Evolutionary conservation across 2,329 filamentous ascomycete genomes (phyloP).

Genomic region (Colletotrichum neosansevieriae): DNA sequence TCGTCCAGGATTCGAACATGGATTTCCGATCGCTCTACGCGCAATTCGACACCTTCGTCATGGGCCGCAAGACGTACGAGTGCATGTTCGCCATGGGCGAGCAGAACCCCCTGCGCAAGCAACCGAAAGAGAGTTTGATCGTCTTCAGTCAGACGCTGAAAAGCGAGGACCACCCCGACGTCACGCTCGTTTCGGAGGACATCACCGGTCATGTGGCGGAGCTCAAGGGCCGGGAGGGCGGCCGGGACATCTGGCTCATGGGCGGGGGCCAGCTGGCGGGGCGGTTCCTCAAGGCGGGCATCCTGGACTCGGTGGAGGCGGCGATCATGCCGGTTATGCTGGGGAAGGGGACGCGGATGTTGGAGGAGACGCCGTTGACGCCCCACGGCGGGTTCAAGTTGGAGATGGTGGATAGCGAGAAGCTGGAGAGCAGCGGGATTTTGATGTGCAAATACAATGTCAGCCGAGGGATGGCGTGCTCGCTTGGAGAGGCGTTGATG

Average conservation of each 20-base stretch:
- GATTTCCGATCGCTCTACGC: constrained; percentile 49
- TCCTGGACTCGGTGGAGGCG: constrained; percentile 49
- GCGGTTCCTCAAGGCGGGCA: constrained; percentile 45
- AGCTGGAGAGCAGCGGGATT: constrained; percentile 41
- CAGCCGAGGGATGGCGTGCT: constrained; percentile 22
- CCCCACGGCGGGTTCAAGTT: constrained; percentile 27
- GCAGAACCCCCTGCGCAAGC: constrained; percentile 43
- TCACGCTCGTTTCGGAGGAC: constrained; percentile 45
- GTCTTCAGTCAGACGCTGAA: constrained; percentile 46
- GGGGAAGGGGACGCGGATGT: constrained; percentile 45
- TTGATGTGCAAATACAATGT: constrained; percentile 42
- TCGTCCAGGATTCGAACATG: constrained; percentile 48
- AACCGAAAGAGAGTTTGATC: constrained; percentile 43
- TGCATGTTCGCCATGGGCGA: constrained; percentile 41
- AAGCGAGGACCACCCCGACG: constrained; percentile 39
- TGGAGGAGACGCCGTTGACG: constrained; percentile 16
- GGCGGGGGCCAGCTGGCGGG: constrained; percentile 49
- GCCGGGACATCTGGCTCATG: constrained; percentile 52
- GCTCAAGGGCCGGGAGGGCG: constrained; percentile 42
- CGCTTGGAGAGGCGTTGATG: constrained; percentile 25
- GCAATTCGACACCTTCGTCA: constrained; percentile 49
- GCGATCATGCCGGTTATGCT: constrained; percentile 46
- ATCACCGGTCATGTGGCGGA: constrained; percentile 41
- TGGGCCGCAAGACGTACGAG: constrained; percentile 53
- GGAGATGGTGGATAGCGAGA: constrained; percentile 29